Evolutionary conservation across 2,329 filamentous ascomycete genomes (phyloP), one percentile per base, ranked within the genome.

Genomic region (Calonectria ilicicola): DNA sequence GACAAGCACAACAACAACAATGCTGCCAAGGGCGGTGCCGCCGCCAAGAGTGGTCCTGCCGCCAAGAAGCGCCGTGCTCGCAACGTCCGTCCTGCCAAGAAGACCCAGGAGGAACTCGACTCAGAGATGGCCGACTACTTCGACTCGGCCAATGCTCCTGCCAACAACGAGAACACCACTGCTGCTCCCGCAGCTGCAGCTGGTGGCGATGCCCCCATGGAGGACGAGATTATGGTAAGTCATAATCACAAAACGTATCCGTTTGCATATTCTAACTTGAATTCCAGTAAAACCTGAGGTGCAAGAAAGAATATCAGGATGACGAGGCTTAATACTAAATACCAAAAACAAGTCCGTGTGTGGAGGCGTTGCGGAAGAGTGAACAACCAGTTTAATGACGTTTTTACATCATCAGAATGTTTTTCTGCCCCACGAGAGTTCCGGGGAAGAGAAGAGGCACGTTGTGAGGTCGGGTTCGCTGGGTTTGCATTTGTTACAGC

Each of bases 101-200:
- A 98, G 94, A 98, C 95, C 0, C 92, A 93, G 1, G 96, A 98
- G 83, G 96, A 99, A 87, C 92, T 99, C 29, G 97, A 99, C 83
- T 95, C 95, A 5, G 97, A 99, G 84, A 99, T 99, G 97, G 93
- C 92, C 23, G 97, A 98, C 84, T 99, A 99, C 87, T 98, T 97
- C 83, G 91, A 89, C 47, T 83, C 85, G 72, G 79, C 80, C 38
- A 79, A 79, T 38, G 84, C 84, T 72, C 79, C 78, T 40, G 82
- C 85, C 76, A 86, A 83, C 65, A 87, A 87, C 76, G 86, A 84
- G 66, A 86, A 85, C 47, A 85, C 83, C 72, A 85, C 86, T 74
- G 85, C 85, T 65, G 88, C 86, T 35, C 86, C 86, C 74, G 86
- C 88, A 72, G 79, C 86, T 67, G 82, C 86, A 53, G 83, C 85